Conservation (phyloP, 176 grass and related monocot genomes). For the Stipa capillata region DNA sequence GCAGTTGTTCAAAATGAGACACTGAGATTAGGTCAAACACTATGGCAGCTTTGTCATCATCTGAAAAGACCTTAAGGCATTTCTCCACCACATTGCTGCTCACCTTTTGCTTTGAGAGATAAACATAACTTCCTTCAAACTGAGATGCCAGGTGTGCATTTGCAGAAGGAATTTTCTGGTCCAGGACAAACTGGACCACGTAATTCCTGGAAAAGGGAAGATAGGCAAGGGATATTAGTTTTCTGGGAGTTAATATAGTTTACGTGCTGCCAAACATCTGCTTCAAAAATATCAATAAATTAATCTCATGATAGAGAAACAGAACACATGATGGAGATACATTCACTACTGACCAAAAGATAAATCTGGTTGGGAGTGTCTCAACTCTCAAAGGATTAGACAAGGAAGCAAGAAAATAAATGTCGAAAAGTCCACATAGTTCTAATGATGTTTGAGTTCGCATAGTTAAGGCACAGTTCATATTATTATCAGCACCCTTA, state of each 20-base stretch:
- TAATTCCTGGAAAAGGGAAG: conserved; percentile 63
- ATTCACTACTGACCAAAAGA: neutral
- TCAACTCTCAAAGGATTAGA: neutral
- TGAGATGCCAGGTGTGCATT: conserved; percentile 54
- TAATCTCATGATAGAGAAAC: neutral
- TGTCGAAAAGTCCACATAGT: neutral
- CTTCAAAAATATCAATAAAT: neutral
- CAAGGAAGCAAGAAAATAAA: neutral
- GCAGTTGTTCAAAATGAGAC: conserved; percentile 61
- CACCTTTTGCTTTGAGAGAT: conserved; percentile 82
- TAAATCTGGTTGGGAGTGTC: neutral
- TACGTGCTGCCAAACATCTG: neutral
- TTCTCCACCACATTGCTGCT: conserved; percentile 96
- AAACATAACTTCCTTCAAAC: conserved; percentile 72
- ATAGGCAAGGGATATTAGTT: neutral
- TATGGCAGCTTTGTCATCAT: conserved; percentile 52
- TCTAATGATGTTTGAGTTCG: neutral
- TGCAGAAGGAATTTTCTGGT: conserved; percentile 48
- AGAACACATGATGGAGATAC: neutral
- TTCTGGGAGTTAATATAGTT: neutral
- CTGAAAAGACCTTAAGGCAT: conserved; percentile 62
- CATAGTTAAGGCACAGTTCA: neutral
- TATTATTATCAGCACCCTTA: neutral
- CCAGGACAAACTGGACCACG: conserved; percentile 75
- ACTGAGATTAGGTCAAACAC: conserved; percentile 55